A percentile compares a stretch with the other conserved stretches of the same genome.
phyloP scores from a whole-genome alignment of 768 basidiomycete genomes.

The Psilocybe subaeruginosa region DNA sequence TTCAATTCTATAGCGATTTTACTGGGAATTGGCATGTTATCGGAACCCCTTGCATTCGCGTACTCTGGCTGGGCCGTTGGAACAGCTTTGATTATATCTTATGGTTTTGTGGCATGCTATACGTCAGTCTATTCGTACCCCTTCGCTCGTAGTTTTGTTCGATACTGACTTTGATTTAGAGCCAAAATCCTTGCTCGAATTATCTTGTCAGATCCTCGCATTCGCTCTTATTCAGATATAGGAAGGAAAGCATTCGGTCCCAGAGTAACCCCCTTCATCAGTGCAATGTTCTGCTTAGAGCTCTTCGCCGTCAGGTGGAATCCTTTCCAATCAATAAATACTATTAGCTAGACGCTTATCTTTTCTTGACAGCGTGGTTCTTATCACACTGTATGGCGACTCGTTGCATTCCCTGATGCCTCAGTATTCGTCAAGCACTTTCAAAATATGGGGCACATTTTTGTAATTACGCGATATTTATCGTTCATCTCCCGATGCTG shows the following conservation, averaged over 20 bases:
- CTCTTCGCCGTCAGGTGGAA: slow-evolving; percentile 79
- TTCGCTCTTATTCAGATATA: slow-evolving; percentile 89
- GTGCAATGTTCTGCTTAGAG: slow-evolving; percentile 82
- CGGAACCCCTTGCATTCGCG: slow-evolving; percentile 89
- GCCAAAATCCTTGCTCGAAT: slow-evolving; percentile 86
- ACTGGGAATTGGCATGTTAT: slow-evolving; percentile 87
- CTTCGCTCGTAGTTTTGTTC: background rate
- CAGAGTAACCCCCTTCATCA: slow-evolving; percentile 65
- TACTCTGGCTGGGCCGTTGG: slow-evolving; percentile 90
- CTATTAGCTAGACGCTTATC: background rate
- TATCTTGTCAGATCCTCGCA: slow-evolving; percentile 66
- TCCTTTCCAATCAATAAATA: background rate
- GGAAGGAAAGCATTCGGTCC: slow-evolving; percentile 88
- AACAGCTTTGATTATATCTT: slow-evolving; percentile 70
- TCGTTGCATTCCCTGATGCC: slow-evolving; percentile 79
- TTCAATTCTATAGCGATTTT: slow-evolving; percentile 89
- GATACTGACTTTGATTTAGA: slow-evolving; percentile 37
- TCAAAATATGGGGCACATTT: slow-evolving; percentile 74
- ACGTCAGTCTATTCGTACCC: slow-evolving; percentile 59
- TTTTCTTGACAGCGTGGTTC: slow-evolving; percentile 59
- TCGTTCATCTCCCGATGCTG: slow-evolving; percentile 1
- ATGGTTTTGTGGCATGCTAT: slow-evolving; percentile 84
- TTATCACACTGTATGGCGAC: slow-evolving; percentile 91
- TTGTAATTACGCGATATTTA: slow-evolving; percentile 49
- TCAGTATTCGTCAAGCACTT: slow-evolving; percentile 62